These are phyloP conservation scores for Carallia brachiata DNA, from an alignment of 345 rosid genomes.

Conservation along the genomic window DNA sequence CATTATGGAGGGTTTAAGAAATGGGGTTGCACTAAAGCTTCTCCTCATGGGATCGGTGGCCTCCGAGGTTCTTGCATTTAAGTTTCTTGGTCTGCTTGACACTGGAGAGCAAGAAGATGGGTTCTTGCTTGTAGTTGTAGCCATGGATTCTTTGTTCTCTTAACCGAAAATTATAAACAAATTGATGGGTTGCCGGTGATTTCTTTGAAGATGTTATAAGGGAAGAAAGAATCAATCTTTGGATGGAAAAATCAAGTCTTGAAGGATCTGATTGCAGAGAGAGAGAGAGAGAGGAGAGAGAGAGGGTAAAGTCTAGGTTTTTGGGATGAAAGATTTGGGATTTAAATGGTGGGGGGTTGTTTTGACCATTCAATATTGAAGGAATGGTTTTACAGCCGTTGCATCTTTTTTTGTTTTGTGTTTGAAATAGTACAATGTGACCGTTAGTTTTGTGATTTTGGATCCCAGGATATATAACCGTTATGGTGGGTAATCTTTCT, in stretches of 20 bases:
- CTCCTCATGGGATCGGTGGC: conserved; percentile 55
- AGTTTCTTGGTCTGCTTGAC: conserved; percentile 32
- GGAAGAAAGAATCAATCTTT: background rate
- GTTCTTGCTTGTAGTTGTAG: conserved; percentile 16
- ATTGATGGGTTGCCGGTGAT: background rate
- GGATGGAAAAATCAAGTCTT: background rate
- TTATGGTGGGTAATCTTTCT: no score
- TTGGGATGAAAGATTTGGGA: background rate
- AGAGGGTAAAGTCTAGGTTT: conserved; percentile 16
- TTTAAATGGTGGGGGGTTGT: background rate
- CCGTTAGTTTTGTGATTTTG: background rate
- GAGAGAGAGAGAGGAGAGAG: background rate
- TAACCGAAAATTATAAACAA: background rate
- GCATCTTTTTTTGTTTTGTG: background rate
- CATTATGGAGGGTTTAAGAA: conserved; percentile 40
- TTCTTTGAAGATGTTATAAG: background rate
- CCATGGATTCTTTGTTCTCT: conserved; percentile 7
- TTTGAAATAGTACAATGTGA: no score
- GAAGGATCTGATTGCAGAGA: background rate
- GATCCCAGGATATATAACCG: no score
- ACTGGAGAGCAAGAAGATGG: conserved; percentile 26
- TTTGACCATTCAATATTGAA: conserved; percentile 11
- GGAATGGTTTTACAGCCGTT: conserved; percentile 8
- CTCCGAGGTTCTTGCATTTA: conserved; percentile 59
- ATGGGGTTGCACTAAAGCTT: conserved; percentile 60